Conservation (phyloP, 768 basidiomycete genomes). For the Saitozyma sp. region DNA sequence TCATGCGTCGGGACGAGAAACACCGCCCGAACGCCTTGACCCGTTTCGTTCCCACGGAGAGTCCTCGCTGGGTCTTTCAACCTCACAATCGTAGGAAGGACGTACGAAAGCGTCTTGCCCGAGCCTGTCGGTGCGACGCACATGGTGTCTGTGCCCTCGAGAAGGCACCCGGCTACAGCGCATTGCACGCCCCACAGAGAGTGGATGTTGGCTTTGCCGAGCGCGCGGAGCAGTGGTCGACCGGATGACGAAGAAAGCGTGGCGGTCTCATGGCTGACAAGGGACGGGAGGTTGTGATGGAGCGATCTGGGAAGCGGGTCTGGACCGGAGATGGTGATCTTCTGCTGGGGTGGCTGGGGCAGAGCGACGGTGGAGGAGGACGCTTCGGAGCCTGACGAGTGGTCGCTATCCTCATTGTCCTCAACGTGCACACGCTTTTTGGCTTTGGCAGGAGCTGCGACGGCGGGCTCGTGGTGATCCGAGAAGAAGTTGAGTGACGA, state of each 20-base stretch:
- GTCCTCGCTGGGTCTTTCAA: constrained; percentile 40
- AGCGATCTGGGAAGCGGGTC: constrained; percentile 46
- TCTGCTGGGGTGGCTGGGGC: constrained; percentile 43
- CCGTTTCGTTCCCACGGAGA: constrained; percentile 34
- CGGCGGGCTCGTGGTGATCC: constrained; percentile 61
- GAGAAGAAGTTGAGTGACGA: constrained; percentile 85
- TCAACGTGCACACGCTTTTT: constrained; percentile 40
- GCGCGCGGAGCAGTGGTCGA: constrained; percentile 24
- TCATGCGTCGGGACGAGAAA: constrained; percentile 91
- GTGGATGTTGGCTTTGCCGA: constrained; percentile 25
- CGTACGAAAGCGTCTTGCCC: constrained; percentile 92
- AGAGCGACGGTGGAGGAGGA: constrained; percentile 26
- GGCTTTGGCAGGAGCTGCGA: not conserved
- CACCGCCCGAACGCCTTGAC: constrained; percentile 70
- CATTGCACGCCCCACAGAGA: constrained; percentile 48
- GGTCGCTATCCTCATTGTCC: constrained; percentile 36
- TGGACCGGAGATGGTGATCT: constrained; percentile 45
- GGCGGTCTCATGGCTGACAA: constrained; percentile 19
- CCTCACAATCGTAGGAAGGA: constrained; percentile 70
- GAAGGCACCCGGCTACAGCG: constrained; percentile 37
- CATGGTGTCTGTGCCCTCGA: constrained; percentile 69
- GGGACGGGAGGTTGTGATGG: constrained; percentile 37
- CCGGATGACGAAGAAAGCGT: constrained; percentile 21
- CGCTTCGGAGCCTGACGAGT: constrained; percentile 10
- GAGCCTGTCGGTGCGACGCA: constrained; percentile 97